Base-by-base conservation (phyloP, 1,284 basidiomycete species). In the Leccinum angustisporum region DNA sequence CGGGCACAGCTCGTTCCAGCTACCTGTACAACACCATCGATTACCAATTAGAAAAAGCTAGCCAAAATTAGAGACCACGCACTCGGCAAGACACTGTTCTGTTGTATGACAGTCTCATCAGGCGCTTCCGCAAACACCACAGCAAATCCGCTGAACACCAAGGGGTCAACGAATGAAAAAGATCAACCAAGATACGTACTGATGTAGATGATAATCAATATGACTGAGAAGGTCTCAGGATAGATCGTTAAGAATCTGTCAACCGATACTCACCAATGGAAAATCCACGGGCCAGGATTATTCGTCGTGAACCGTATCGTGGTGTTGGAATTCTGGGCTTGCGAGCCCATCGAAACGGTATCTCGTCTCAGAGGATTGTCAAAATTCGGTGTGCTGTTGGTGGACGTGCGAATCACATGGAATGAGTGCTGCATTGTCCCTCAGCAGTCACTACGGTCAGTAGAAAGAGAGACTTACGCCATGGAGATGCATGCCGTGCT, bases 401-500 rank as follows among this genome's bases (percentile, higher is more conserved):
- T 66, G 16, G 72, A 54, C 8, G 66, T 63, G 18, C 69, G 68
- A 53, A 76, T 67, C 31, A 78, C 76, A 56, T 76, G 75, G 62
- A 81, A 80, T 60, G 76, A 76, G 63, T 83, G 78, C 75, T 75
- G 58, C 8, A 30, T 52, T 54, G 16, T 21, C 13, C 30, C 3
- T 68, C 46, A 48, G 51, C 54, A 54, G 57, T 16, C 13, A 18
- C 53, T 14, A 51, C 10, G 11, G 14, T 14, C 16, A 18, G 54
- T 58, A 16, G 38, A 25, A 30, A 50, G 50, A 27, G 50, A 3
- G 30, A 54, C 71, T 54, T 51, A 77, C 74, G 2, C 76, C 77
- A 21, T 74, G 75, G 7, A 76, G 66, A 64, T 78, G 78, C 27
- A 76, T 71, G 5, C 72, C 71, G 61, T 77, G 75, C 73, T 76